phyloP scores from a whole-genome alignment of 371 early-diverging fungal species.

The Saksenaea vasiformis region DNA sequence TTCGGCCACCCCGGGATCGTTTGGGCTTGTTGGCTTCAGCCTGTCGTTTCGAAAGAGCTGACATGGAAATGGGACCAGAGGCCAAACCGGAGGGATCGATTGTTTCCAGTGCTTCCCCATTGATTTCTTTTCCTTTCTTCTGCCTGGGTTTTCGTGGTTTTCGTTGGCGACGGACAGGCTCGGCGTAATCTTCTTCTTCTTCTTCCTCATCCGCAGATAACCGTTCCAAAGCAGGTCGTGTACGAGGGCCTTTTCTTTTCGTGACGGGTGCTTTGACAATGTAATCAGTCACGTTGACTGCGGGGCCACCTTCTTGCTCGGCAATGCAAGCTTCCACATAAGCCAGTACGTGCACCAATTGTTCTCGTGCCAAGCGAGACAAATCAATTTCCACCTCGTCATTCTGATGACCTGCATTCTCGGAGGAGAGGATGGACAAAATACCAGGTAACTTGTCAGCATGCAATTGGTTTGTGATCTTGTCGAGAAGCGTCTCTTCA shows the following conservation, averaged over 20 bases:
- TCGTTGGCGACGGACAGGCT: constrained; percentile 14
- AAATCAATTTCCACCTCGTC: constrained; percentile 51
- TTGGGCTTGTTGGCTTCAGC: constrained; percentile 7
- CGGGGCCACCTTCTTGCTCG: constrained; percentile 50
- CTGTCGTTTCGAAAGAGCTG: constrained; percentile 32
- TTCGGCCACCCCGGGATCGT: constrained; percentile 8
- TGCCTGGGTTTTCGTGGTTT: constrained; percentile 14
- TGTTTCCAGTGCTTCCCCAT: constrained; percentile 4
- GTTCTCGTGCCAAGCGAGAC: constrained; percentile 49
- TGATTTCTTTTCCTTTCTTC: constrained; percentile 5
- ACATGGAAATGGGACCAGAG: constrained; percentile 45
- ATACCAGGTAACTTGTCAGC: constrained; percentile 52
- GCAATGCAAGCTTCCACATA: constrained; percentile 54
- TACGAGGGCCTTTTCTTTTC: constrained; percentile 17
- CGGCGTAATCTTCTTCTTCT: constrained; percentile 19
- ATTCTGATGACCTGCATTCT: constrained; percentile 30
- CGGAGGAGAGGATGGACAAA: constrained; percentile 41
- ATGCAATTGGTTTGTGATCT: constrained; percentile 44
- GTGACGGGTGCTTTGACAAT: constrained; percentile 20
- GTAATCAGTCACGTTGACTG: constrained; percentile 38
- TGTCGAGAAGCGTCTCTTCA: constrained; percentile 45
- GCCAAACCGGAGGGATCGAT: neutral
- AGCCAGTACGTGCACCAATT: constrained; percentile 37
- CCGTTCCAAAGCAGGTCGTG: constrained; percentile 15
- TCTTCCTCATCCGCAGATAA: constrained; percentile 15